Base-by-base conservation (phyloP, 2,329 filamentous ascomycete species). In the Atkinsonella hypoxylon region DNA sequence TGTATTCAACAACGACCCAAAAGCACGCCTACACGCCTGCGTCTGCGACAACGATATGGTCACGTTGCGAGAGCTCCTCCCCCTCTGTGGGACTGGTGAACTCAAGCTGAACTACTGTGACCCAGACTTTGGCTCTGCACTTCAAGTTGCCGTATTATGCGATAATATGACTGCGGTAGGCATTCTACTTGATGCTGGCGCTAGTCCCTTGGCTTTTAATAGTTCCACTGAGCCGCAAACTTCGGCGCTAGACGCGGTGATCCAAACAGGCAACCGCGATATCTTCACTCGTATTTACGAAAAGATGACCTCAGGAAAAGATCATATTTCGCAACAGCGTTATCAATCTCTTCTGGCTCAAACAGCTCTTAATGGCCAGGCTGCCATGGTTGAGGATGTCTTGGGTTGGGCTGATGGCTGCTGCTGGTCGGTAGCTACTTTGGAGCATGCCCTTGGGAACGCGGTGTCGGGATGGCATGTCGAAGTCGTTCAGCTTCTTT, bases 371-470 rank as follows among this genome's bases (percentile, higher is more conserved):
- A 10, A 55, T 41, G 56, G 56, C 1, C 55, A 60, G 34, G 36
- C 51, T 10, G 34, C 51, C 12, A 52, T 56, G 18, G 51, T 59
- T 18, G 30, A 47, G 4, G 54, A 58, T 31, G 36, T 59, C 4
- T 17, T 57, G n/a, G 48, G 36, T 30, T 57, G 53, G 51, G 54
- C 51, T 47, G 51, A 54, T 13, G 52, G 56, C 22, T 59, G 56
- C 54, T 43, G 56, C 22, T 59, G 56, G 55, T 43, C 51, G 1
- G n/a, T 51, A 2, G 49, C 44, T 15, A 36, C 45, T 30, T 51
- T 43, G 31, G 26, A 41, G 10, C 4, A 47, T 2, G 59, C 58
- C 8, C 46, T 59, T 1, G 12, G 32, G 13, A 41, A 41, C 7
- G 56, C 55, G n/a, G 49, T 50, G 22, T 3, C 43, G 1, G 22